These are phyloP conservation scores for Chernovozyma sophiae-reginae DNA, from an alignment of 1,139 yeast genomes.

Conservation along the genomic window DNA sequence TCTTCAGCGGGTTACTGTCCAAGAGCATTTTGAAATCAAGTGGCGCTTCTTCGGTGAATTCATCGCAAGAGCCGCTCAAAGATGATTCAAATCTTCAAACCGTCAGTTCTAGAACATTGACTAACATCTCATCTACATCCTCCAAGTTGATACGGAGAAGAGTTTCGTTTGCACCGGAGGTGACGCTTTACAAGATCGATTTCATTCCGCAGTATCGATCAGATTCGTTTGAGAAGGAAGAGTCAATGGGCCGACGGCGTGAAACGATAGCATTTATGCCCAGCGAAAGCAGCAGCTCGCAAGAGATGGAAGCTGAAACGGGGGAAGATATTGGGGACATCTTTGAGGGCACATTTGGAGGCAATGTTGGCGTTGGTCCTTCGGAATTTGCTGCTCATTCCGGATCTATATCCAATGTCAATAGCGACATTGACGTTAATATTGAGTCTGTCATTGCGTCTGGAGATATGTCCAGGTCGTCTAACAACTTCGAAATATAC, in stretches of 20 bases:
- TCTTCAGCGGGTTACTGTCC: background rate
- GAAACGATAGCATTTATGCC: slow-evolving; percentile 31
- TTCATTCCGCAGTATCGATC: slow-evolving; percentile 30
- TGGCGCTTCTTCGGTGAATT: background rate
- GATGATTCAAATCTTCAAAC: background rate
- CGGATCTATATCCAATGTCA: background rate
- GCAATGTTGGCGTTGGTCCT: too few relatives aligned
- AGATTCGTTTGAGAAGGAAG: slow-evolving; percentile 15
- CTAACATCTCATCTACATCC: too few relatives aligned
- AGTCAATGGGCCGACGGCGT: slow-evolving; percentile 22
- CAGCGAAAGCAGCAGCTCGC: slow-evolving; percentile 2
- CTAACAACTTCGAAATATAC: background rate
- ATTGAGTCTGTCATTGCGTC: background rate
- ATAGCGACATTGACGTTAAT: background rate
- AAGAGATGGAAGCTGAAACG: background rate
- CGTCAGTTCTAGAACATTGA: background rate
- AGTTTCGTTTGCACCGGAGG: slow-evolving; percentile 76
- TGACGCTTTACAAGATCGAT: slow-evolving; percentile 64
- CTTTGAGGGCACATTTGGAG: slow-evolving; percentile 14
- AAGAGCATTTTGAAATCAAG: slow-evolving; percentile 2
- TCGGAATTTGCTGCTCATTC: background rate
- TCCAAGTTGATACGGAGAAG: slow-evolving; percentile 32
- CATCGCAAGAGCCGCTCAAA: background rate
- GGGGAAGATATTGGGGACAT: slow-evolving; percentile 2
- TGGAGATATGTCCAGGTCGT: background rate